Percentiles rank a stretch among this genome's conserved stretches.
phyloP scores from a whole-genome alignment of 2,329 filamentous ascomycete species.

The Pyricularia sp. region DNA sequence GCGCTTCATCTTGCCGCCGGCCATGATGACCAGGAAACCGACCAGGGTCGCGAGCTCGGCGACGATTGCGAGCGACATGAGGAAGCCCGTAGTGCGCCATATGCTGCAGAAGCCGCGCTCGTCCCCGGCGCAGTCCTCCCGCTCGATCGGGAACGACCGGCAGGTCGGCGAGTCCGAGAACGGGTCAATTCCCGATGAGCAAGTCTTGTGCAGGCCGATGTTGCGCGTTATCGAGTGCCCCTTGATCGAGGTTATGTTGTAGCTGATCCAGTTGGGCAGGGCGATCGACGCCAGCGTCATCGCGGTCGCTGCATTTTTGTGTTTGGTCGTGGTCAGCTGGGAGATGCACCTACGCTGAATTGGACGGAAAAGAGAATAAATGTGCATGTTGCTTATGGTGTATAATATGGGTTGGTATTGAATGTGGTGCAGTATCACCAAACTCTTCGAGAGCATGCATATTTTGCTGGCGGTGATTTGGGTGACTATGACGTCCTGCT shows the following conservation, averaged over 20 bases:
- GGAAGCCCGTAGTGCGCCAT: slow-evolving; percentile 82
- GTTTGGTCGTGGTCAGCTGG: slow-evolving; percentile 3
- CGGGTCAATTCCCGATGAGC: slow-evolving; percentile 57
- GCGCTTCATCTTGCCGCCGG: slow-evolving; percentile 69
- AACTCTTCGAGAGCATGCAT: background rate
- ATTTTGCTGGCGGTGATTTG: background rate
- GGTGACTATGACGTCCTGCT: background rate
- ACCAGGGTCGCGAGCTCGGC: slow-evolving; percentile 74
- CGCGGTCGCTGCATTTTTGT: slow-evolving; percentile 45
- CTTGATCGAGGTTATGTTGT: slow-evolving; percentile 39
- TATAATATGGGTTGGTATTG: background rate
- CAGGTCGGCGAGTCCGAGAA: slow-evolving; percentile 30
- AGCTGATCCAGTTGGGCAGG: slow-evolving; percentile 64
- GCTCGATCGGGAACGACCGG: slow-evolving; percentile 52
- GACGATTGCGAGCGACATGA: slow-evolving; percentile 79
- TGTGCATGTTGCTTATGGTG: background rate
- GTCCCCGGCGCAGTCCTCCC: slow-evolving; percentile 52
- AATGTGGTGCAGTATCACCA: background rate
- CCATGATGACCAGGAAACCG: slow-evolving; percentile 66
- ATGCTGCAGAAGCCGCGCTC: slow-evolving; percentile 78
- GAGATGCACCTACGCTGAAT: background rate
- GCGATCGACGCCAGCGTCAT: slow-evolving; percentile 63
- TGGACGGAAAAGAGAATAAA: background rate
- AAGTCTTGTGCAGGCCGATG: slow-evolving; percentile 74
- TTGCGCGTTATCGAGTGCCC: slow-evolving; percentile 43